A percentile compares a stretch with the other conserved stretches of the same genome.
Conservation (phyloP, 441 rosid species). For the Arabidopsis hybrid region DNA sequence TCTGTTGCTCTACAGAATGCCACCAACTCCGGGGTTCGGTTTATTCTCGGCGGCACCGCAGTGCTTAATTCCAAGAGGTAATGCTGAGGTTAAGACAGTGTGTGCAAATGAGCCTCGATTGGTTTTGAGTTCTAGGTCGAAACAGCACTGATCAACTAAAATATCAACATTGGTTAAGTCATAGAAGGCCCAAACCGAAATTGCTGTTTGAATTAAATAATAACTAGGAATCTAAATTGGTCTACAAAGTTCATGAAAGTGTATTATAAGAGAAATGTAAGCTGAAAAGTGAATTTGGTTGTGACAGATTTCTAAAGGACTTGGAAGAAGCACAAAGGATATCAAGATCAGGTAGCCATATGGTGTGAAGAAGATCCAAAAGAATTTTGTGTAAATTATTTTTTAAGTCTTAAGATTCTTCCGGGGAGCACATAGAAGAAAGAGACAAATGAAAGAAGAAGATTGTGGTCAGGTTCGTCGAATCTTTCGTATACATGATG, state of each 20-base stretch:
- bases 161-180: not conserved
- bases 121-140: not conserved
- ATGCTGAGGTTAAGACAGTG: not conserved
- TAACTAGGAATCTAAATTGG: not conserved
- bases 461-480: conserved; percentile 19
- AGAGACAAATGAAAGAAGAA: conserved; percentile 20
- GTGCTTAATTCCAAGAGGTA: conserved; percentile 92
- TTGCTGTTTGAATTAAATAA: not conserved
- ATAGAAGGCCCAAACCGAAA: not conserved
- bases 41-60: conserved; percentile 85
- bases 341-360: conserved; percentile 64
- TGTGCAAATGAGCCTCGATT: not conserved
- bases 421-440: conserved; percentile 28
- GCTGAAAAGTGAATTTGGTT: not conserved
- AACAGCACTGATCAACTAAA: conserved; percentile 6
- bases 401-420: conserved; percentile 23
- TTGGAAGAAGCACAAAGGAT: conserved; percentile 91
- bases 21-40: conserved; percentile 80
- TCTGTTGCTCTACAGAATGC: conserved; percentile 83
- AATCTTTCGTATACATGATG: conserved; percentile 11
- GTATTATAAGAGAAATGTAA: not conserved
- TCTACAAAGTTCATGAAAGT: not conserved
- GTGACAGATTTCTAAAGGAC: conserved; percentile 82
- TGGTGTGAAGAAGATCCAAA: conserved; percentile 51
- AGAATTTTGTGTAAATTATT: conserved; percentile 32